Conservation (phyloP, 2,329 filamentous ascomycete species). For the Pyrenophora seminiperda region DNA sequence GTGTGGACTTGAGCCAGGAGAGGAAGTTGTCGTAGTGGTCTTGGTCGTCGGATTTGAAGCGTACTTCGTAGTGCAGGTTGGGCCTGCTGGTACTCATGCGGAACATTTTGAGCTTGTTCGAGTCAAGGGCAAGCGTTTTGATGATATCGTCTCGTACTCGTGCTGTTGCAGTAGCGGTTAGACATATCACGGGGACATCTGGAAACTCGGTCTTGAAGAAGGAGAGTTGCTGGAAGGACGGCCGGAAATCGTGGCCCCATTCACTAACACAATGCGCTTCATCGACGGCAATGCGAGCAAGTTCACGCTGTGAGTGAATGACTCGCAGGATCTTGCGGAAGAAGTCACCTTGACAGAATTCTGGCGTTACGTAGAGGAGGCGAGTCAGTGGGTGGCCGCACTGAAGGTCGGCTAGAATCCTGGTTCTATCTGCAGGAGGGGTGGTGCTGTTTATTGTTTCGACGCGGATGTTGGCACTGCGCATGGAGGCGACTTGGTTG, state of each 20-base stretch:
- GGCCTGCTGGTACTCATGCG: slow-evolving; percentile 81
- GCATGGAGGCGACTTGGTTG: slow-evolving; percentile 86
- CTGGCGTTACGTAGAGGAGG: slow-evolving; percentile 91
- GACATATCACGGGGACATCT: slow-evolving; percentile 85
- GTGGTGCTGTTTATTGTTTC: slow-evolving; percentile 88
- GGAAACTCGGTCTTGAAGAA: slow-evolving; percentile 86
- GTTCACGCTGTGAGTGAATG: slow-evolving; percentile 78
- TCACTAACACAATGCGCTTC: slow-evolving; percentile 97
- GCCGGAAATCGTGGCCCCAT: slow-evolving; percentile 98
- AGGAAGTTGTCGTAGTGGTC: slow-evolving; percentile 77
- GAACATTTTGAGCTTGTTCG: slow-evolving; percentile 70
- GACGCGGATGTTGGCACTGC: slow-evolving; percentile 74
- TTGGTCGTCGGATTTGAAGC: slow-evolving; percentile 77
- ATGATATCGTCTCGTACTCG: slow-evolving; percentile 84
- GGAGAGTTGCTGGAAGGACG: slow-evolving; percentile 81
- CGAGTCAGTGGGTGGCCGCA: slow-evolving; percentile 84
- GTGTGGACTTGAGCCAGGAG: slow-evolving; percentile 74
- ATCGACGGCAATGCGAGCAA: slow-evolving; percentile 88
- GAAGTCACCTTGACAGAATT: slow-evolving; percentile 76
- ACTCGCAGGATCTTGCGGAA: slow-evolving; percentile 77
- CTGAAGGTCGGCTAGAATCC: slow-evolving; percentile 79
- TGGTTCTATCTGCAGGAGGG: slow-evolving; percentile 64
- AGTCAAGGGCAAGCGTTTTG: slow-evolving; percentile 70
- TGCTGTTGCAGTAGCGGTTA: slow-evolving; percentile 87
- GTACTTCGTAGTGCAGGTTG: slow-evolving; percentile 89